Evolutionary conservation across 2,329 filamentous ascomycete genomes (phyloP).

Genomic region (Hymenoscyphus fructigenus): DNA sequence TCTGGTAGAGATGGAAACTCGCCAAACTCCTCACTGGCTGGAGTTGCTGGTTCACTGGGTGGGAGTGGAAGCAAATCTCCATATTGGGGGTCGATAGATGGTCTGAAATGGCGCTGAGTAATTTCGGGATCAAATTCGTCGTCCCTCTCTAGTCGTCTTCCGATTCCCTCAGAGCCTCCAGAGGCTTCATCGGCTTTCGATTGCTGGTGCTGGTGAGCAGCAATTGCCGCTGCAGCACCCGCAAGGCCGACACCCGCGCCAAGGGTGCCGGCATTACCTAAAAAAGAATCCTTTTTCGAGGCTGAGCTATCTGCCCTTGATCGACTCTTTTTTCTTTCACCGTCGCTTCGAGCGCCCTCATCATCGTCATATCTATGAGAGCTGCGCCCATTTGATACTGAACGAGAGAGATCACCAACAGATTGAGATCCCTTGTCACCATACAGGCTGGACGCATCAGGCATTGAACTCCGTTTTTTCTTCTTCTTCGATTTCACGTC

Average conservation of each 20-base stretch:
- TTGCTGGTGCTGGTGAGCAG: slow-evolving; percentile 37
- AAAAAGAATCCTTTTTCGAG: slow-evolving; percentile 58
- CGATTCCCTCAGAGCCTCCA: slow-evolving; percentile 16
- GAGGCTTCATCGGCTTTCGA: slow-evolving; percentile 36
- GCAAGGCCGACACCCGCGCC: slow-evolving; percentile 67
- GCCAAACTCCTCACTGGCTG: slow-evolving; percentile 38
- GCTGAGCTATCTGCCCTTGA: slow-evolving; percentile 30
- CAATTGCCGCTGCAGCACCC: slow-evolving; percentile 45
- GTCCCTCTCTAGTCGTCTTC: slow-evolving; percentile 21
- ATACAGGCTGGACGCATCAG: slow-evolving; percentile 30
- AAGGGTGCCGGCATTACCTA: slow-evolving; percentile 70
- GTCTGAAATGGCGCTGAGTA: slow-evolving; percentile 56
- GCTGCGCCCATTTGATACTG: slow-evolving; percentile 29
- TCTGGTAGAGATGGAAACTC: slow-evolving; percentile 57
- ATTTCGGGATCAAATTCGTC: slow-evolving; percentile 58
- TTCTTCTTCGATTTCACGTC: slow-evolving; percentile 36
- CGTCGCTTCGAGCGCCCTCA: slow-evolving; percentile 25
- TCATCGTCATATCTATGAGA: slow-evolving; percentile 26
- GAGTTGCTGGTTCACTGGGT: slow-evolving; percentile 56
- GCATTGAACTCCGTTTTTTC: slow-evolving; percentile 34
- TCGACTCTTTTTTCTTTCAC: slow-evolving; percentile 31
- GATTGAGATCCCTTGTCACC: slow-evolving; percentile 26
- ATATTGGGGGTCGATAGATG: slow-evolving; percentile 65
- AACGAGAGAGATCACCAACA: slow-evolving; percentile 27
- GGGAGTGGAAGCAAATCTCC: slow-evolving; percentile 64